Percentiles rank a stretch among this genome's conserved stretches.
Conservation (phyloP, 331 rosid species). For the Pyracantha coccinea region DNA sequence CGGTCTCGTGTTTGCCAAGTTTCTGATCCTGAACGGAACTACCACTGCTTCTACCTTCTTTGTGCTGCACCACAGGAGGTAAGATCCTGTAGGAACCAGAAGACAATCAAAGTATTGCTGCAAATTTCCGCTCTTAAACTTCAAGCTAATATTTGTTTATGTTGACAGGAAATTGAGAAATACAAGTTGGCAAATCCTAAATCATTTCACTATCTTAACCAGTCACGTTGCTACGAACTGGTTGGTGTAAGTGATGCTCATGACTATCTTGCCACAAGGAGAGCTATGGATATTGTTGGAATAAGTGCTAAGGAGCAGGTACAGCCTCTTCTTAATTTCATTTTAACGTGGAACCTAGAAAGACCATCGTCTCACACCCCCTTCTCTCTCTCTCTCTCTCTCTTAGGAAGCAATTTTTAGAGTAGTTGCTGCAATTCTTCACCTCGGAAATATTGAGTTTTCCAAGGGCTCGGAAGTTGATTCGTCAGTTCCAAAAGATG, state of each 20-base stretch:
- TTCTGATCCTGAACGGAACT: conserved; percentile 96
- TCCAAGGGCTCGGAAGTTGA: conserved; percentile 81
- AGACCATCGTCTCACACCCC: conserved; percentile 19
- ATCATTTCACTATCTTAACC: conserved; percentile 96
- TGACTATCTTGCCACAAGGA: conserved; percentile 95
- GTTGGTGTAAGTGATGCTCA: conserved; percentile 77
- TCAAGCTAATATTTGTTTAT: conserved; percentile 14
- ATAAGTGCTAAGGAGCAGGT: conserved; percentile 95
- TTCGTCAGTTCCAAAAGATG: conserved; percentile 94
- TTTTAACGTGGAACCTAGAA: conserved; percentile 11
- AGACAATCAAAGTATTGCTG: background rate
- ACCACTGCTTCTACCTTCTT: conserved; percentile 96
- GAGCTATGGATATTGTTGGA: conserved; percentile 99
- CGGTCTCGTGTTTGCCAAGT: conserved; percentile 99
- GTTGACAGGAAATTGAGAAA: conserved; percentile 82
- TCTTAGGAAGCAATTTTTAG: conserved; percentile 93
- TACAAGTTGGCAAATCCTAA: conserved; percentile 84
- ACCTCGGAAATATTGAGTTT: conserved; percentile 75
- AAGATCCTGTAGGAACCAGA: conserved; percentile 12
- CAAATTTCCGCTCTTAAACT: conserved; percentile 12
- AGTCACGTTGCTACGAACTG: conserved; percentile 82
- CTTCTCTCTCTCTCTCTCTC: conserved; percentile 8
- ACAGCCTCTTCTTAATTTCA: conserved; percentile 23
- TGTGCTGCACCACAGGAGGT: conserved; percentile 99
- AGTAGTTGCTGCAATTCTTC: conserved; percentile 94